These are phyloP conservation scores for Halophytophthora batemanensis DNA, from an alignment of 352 stramenopile species.

Conservation along the genomic window DNA sequence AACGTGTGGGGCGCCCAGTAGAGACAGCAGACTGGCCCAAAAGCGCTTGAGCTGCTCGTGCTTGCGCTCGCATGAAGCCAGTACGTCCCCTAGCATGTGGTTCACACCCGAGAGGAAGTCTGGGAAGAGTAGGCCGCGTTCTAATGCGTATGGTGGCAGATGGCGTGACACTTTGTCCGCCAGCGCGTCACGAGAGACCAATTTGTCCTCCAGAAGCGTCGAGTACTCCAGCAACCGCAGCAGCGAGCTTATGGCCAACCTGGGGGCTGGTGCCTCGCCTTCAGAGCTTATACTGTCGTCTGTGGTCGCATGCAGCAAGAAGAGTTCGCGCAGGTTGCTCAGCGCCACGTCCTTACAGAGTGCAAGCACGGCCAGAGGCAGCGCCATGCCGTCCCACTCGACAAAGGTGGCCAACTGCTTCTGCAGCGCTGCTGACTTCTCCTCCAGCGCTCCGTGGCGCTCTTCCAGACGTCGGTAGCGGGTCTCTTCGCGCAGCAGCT, in stretches of 20 bases:
- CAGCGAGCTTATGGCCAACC: slow-evolving; percentile 40
- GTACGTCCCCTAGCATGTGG: slow-evolving; percentile 35
- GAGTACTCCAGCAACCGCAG: slow-evolving; percentile 49
- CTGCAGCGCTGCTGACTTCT: slow-evolving; percentile 42
- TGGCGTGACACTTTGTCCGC: slow-evolving; percentile 21
- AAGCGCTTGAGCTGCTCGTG: slow-evolving; percentile 44
- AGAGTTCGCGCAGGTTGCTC: slow-evolving; percentile 47
- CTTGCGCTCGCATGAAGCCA: slow-evolving; percentile 25
- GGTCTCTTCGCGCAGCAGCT: slow-evolving; percentile 68
- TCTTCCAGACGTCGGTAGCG: slow-evolving; percentile 59
- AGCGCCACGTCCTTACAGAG: slow-evolving; percentile 53
- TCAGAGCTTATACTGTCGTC: slow-evolving; percentile 2
- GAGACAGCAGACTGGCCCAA: slow-evolving; percentile 45
- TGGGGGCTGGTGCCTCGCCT: slow-evolving; percentile 12
- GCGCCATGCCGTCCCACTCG: slow-evolving; percentile 43
- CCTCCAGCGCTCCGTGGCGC: slow-evolving; percentile 46
- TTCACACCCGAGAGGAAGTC: slow-evolving; percentile 57
- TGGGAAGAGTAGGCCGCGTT: slow-evolving; percentile 47
- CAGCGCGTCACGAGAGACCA: slow-evolving; percentile 29
- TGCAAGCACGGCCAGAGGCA: slow-evolving; percentile 46
- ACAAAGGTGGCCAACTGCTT: slow-evolving; percentile 45
- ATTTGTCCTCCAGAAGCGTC: slow-evolving; percentile 32
- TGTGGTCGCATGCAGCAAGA: slow-evolving; percentile 36
- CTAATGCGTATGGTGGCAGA: slow-evolving; percentile 40
- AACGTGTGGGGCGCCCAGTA: slow-evolving; percentile 21